Base-by-base conservation (phyloP, 805 yeast species). In the Spathaspora gorwiae region DNA sequence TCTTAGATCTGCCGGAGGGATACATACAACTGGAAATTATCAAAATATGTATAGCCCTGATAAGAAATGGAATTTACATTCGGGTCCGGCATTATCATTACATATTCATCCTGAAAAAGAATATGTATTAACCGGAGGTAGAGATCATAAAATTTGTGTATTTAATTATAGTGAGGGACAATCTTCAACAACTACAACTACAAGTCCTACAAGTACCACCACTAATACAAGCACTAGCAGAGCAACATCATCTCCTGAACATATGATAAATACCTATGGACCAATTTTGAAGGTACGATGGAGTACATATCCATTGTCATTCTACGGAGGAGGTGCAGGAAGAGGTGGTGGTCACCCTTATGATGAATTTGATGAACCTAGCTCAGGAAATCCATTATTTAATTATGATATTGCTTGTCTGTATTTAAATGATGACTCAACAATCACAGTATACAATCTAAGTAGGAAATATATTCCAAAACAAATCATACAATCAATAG, bases 101-200 rank as follows among this genome's bases (percentile, higher is more conserved):
- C 90, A 88, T 55, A 90, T 96, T 83, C 96, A 90, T 58, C 95
- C 95, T 0, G 83, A 81, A 34, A 61, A 75, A 33, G 96, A 90
- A 50, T 87, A 83, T 55, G 77, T 94, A 15, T 83, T 84, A 5
- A 87, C 96, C 15, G 97, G 97, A 12, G 99, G 99, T 7, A 75
- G 97, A 55, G 99, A 94, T 64, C 84, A 85, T 43, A 83, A 82
- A 53, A 72, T 86, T 32, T 88, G 86, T 49, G 80, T 86, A 3
- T 88, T 95, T 92, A 84, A 68, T 45, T 71, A 66, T 49, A 60
- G 67, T 2, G 73, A 68, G 12, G 10, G 29, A 7, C 24, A 39
- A 14, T 10, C 39, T 7, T 10, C 27, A 10, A 35, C 39, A 19
- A 51, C 53, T 26, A 13, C 35, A 32, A 32, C 35, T n/a, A 12